These are phyloP conservation scores for Auricularia cornea DNA, from an alignment of 768 basidiomycete genomes.

Conservation along the genomic window DNA sequence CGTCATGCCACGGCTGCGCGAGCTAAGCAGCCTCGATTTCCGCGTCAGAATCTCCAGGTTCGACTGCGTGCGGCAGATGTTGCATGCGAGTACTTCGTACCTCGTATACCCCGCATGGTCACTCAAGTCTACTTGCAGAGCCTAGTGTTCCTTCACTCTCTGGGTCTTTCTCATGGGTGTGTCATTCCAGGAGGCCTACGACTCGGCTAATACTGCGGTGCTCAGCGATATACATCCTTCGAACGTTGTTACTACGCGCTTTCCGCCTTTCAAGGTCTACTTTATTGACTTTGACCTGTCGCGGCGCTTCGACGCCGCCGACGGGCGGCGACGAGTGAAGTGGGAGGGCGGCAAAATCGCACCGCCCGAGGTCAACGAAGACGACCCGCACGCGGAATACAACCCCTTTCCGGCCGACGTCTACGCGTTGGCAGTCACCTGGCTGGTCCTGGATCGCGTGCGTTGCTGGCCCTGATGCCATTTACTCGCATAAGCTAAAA, in stretches of 20 bases:
- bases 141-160: not conserved
- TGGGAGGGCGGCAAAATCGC: not conserved
- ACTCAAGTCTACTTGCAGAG: not conserved
- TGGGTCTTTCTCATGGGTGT: not conserved
- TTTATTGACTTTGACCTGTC: not conserved
- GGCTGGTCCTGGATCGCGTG: not conserved
- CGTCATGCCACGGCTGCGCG: not conserved
- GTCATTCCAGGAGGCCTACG: not conserved
- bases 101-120: too few relatives aligned
- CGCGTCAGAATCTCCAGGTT: not conserved
- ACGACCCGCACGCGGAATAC: not conserved
- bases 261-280: not conserved
- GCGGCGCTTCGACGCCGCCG: not conserved
- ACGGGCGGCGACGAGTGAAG: not conserved
- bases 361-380: not conserved
- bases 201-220: not conserved
- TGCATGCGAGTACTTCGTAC: not conserved
- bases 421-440: not conserved
- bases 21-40: fast-evolving
- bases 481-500: too few relatives aligned
- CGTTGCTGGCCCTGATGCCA: too few relatives aligned
- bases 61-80: not conserved
- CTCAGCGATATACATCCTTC: not conserved
- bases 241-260: not conserved
- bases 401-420: not conserved